Evolutionary conservation across 148 eudicot species (phyloP).

Genomic region (Suaeda aralocaspica): DNA sequence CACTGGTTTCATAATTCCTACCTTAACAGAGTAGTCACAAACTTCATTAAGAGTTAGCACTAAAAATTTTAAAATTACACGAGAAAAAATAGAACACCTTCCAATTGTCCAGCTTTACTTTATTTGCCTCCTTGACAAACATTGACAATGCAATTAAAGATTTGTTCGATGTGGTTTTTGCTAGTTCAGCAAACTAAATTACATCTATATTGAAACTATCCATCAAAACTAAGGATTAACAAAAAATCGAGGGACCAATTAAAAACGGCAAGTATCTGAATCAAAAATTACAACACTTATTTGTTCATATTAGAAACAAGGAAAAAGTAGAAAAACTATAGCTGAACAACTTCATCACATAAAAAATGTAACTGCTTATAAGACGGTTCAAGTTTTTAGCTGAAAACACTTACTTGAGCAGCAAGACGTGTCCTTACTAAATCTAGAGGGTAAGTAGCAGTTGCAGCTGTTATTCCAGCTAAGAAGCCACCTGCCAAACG

Average conservation of each 20-base stretch:
- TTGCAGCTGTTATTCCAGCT: slow-evolving; percentile 85
- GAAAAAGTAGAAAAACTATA: no score
- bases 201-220: neutral
- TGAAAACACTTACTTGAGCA: slow-evolving; percentile 44
- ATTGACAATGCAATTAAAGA: neutral
- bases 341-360: neutral
- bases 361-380: neutral
- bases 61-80: neutral
- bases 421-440: slow-evolving; percentile 77
- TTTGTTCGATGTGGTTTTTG: neutral
- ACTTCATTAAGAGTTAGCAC: neutral
- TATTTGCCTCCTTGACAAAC: neutral
- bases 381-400: neutral
- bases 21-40: neutral
- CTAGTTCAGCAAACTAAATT: neutral
- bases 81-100: neutral
- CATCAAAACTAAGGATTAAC: no score
- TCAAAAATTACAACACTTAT: neutral
- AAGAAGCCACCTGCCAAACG: slow-evolving; percentile 77
- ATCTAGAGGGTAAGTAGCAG: slow-evolving; percentile 66
- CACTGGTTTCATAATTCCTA: neutral
- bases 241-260: no score
- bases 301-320: neutral
- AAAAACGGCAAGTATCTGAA: no score
- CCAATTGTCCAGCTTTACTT: neutral